Conservation (phyloP, 1,139 yeast species). For the Kodamaea alishanica region DNA sequence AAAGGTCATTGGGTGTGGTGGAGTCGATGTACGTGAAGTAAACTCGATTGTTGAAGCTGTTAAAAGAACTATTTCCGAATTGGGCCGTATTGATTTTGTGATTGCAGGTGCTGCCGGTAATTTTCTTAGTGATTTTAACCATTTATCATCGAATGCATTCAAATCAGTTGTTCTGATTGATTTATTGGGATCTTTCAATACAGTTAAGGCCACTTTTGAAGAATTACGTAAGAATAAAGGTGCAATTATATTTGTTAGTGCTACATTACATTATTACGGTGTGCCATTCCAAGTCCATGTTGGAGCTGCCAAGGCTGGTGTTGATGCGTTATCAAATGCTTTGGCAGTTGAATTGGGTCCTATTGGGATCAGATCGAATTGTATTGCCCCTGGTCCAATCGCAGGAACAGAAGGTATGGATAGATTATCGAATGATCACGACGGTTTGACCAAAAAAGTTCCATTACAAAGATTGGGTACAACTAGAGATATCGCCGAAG, state of each 20-base stretch:
- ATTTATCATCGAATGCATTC: conserved; percentile 25
- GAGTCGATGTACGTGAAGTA: conserved; percentile 23
- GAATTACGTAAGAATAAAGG: conserved; percentile 25
- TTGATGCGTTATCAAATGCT: conserved; percentile 79
- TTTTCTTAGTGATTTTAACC: conserved; percentile 26
- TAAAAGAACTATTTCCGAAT: conserved; percentile 19
- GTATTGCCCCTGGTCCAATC: conserved; percentile 87
- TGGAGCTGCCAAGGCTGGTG: conserved; percentile 94
- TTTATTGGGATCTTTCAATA: conserved; percentile 78
- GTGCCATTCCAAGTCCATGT: conserved; percentile 84
- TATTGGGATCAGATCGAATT: conserved; percentile 72
- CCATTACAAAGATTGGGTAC: conserved; percentile 79
- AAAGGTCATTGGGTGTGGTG: conserved; percentile 18
- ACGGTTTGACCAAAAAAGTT: conserved; percentile 37
- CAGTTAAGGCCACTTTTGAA: conserved; percentile 51
- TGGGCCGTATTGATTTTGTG: conserved; percentile 26
- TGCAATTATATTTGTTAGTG: conserved; percentile 32
- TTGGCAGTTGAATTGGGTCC: conserved; percentile 90
- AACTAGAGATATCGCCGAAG: conserved; percentile 80
- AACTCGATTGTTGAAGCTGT: conserved; percentile 20
- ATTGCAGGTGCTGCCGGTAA: conserved; percentile 32
- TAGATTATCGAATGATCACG: conserved; percentile 43
- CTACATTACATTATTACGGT: conserved; percentile 85
- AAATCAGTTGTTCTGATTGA: conserved; percentile 46
- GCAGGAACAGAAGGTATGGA: conserved; percentile 77